A percentile compares a stretch with the other conserved stretches of the same genome.
phyloP scores from a whole-genome alignment of 2,329 filamentous ascomycete species.

The Fusarium gaditjirri region DNA sequence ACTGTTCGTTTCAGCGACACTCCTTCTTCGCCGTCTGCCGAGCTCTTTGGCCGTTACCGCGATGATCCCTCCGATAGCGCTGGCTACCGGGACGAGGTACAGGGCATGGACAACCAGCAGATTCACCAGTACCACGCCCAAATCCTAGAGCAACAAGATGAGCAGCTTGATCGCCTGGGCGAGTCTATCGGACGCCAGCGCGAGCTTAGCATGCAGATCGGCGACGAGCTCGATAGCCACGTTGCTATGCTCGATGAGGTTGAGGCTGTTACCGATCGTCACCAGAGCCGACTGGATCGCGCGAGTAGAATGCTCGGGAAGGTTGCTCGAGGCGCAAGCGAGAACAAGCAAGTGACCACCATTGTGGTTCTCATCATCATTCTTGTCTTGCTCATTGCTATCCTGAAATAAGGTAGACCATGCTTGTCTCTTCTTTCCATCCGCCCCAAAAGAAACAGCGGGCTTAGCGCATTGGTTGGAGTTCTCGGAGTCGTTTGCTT shows the following conservation, averaged over 20 bases:
- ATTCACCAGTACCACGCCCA: slow-evolving; percentile 86
- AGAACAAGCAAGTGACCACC: slow-evolving; percentile 87
- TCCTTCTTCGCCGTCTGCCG: slow-evolving; percentile 54
- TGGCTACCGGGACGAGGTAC: slow-evolving; percentile 70
- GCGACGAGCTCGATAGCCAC: slow-evolving; percentile 93
- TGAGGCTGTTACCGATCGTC: slow-evolving; percentile 83
- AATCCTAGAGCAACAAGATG: slow-evolving; percentile 89
- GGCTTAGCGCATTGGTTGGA: slow-evolving; percentile 36
- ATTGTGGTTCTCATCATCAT: slow-evolving; percentile 86
- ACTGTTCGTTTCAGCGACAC: slow-evolving; percentile 88
- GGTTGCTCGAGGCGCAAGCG: slow-evolving; percentile 78
- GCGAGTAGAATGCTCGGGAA: slow-evolving; percentile 77
- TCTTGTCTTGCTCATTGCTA: slow-evolving; percentile 82
- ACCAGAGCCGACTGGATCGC: slow-evolving; percentile 78
- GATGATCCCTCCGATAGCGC: slow-evolving; percentile 71
- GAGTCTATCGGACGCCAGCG: slow-evolving; percentile 88
- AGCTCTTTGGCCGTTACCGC: slow-evolving; percentile 69
- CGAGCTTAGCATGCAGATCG: slow-evolving; percentile 94
- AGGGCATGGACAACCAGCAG: slow-evolving; percentile 79
- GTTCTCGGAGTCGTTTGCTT: slow-evolving; percentile 30
- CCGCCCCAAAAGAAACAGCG: slow-evolving; percentile 14
- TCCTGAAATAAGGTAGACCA: slow-evolving; percentile 77
- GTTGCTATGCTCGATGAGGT: slow-evolving; percentile 90
- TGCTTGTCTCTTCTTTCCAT: neutral
- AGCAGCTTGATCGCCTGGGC: slow-evolving; percentile 89